phyloP scores from a whole-genome alignment of 106 monocot species.

The Acanthochlamys bracteata region DNA sequence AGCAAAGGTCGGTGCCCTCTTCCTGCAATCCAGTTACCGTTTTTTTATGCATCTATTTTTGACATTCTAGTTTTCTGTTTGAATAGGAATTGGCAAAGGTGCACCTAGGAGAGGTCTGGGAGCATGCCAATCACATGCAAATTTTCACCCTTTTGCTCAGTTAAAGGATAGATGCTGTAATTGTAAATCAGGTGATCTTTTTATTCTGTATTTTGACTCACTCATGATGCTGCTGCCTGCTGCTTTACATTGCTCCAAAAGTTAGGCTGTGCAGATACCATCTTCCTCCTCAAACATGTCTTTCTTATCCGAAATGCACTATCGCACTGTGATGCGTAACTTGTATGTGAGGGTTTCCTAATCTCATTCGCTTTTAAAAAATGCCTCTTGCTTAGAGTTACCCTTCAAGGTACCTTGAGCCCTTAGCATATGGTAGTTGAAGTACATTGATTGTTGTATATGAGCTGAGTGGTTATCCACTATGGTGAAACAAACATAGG shows the following conservation, averaged over 20 bases:
- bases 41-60: neutral
- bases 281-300: neutral
- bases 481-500: neutral
- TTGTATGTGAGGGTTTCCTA: no score
- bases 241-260: neutral
- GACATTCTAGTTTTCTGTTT: neutral
- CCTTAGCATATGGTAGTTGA: no score
- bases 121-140: constrained; percentile 40
- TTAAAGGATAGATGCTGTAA: constrained; percentile 40
- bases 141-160: constrained; percentile 28
- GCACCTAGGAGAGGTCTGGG: constrained; percentile 11
- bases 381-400: no score
- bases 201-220: neutral
- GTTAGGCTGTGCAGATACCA: neutral
- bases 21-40: neutral
- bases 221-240: neutral
- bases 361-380: no score
- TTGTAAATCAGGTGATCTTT: constrained; percentile 35
- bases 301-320: neutral
- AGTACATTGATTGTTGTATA: neutral
- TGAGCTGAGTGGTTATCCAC: neutral
- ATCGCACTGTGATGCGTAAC: neutral
- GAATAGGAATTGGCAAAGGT: constrained; percentile 32
- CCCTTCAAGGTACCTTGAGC: no score
- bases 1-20: constrained; percentile 27